A percentile compares a stretch with the other conserved stretches of the same genome.
phyloP scores from a whole-genome alignment of 306 rosid species.

The Vicia villosa region DNA sequence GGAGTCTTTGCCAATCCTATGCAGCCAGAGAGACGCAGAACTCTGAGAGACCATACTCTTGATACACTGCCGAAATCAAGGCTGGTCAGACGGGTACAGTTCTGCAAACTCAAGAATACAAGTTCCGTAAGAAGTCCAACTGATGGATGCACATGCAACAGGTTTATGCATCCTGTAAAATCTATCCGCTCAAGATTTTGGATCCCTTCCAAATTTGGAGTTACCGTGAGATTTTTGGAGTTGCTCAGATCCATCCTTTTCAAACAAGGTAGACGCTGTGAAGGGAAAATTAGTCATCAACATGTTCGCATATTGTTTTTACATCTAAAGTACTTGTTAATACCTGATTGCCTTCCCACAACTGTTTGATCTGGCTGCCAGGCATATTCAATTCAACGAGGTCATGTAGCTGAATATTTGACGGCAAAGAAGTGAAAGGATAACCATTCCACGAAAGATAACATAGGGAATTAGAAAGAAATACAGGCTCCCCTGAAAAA shows the following conservation, averaged over 20 bases:
- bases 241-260: neutral
- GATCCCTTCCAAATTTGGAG: neutral
- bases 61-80: neutral
- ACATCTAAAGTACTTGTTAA: no score
- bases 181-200: neutral
- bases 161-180: neutral
- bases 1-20: neutral
- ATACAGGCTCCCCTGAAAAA: no score
- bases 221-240: neutral
- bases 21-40: neutral
- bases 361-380: no score
- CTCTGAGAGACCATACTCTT: neutral
- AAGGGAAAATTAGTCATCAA: neutral
- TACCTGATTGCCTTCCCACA: no score
- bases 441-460: no score
- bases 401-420: no score
- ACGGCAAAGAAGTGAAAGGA: no score
- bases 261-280: neutral
- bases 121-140: neutral
- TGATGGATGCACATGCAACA: neutral
- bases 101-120: slow-evolving; percentile 1
- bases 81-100: neutral
- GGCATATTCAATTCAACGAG: no score
- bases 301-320: no score
- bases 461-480: no score